These are phyloP conservation scores for Umbelopsis ramanniana DNA, from an alignment of 192 early-diverging fungal genomes.

Conservation along the genomic window DNA sequence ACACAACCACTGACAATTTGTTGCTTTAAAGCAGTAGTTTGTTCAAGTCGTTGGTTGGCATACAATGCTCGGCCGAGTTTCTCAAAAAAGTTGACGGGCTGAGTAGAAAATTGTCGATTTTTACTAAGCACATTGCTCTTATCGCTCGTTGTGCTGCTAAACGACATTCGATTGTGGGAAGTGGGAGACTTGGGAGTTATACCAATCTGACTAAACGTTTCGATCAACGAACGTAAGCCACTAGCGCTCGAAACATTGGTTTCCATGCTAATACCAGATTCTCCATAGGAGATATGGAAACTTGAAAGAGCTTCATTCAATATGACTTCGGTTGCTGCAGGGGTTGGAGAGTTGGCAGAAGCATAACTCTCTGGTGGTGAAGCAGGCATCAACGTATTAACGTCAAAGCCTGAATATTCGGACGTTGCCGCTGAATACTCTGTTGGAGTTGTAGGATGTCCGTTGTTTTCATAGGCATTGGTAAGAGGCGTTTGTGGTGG, in stretches of 20 bases:
- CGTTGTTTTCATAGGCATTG: not conserved
- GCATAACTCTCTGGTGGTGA: conserved; percentile 17
- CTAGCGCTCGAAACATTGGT: conserved; percentile 34
- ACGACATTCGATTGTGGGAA: conserved; percentile 12
- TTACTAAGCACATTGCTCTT: conserved; percentile 26
- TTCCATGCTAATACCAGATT: conserved; percentile 37
- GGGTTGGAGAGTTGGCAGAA: conserved; percentile 4
- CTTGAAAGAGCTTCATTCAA: conserved; percentile 23
- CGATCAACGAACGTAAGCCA: conserved; percentile 38
- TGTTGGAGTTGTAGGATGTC: conserved; percentile 2
- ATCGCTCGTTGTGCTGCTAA: conserved; percentile 15
- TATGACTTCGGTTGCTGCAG: conserved; percentile 2
- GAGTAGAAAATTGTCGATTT: conserved; percentile 30
- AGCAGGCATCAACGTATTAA: conserved; percentile 13
- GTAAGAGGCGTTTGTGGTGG: conserved; percentile 16
- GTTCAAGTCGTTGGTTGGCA: conserved; percentile 6
- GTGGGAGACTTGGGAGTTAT: not conserved
- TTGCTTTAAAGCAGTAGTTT: conserved; percentile 18
- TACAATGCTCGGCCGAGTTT: conserved; percentile 18
- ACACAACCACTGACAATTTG: conserved; percentile 38
- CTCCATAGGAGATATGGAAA: conserved; percentile 37
- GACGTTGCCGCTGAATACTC: not conserved
- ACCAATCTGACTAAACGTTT: conserved; percentile 34
- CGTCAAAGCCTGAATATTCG: not conserved
- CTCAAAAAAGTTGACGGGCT: conserved; percentile 34